Base-by-base conservation (phyloP, 441 rosid genomes). In the Populus hybrid region DNA sequence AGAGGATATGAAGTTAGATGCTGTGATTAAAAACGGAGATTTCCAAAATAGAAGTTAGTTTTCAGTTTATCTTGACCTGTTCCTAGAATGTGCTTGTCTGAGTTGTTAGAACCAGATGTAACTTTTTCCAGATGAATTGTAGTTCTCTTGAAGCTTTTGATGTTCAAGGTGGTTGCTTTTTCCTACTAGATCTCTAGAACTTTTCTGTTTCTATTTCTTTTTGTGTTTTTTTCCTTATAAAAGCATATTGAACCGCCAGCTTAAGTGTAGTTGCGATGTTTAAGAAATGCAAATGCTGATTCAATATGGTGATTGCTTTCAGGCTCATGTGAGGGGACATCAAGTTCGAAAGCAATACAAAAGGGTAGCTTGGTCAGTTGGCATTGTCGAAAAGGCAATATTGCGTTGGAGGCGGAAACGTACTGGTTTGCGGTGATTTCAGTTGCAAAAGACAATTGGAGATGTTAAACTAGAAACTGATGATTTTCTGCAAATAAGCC, bases 271-370 rank as follows among this genome's bases (percentile, higher is more conserved):
- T 9, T 38, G 42, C 42, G 10, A 38, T 38, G 10, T 38, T 8
- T 38, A 28, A 4, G 68, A 45, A 10, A 23, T n/a, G 45, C 45
- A 68, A 76, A 31, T 76, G 31, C 11, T 71, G 71, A 24, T 24
- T 24, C 24, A 24, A 24, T 24, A 0, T 24, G 24, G 24, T 24
- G 24, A 40, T 77, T 80, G 53, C 70, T 64, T 84, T 35, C 80
- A 93, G 99, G 98, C 99, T 82, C 94, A 85, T 84, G 93, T 95
- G 75, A 93, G 97, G 79, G 99, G 98, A 74, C 95, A 88, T 79
- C 95, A 88, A 80, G 93, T 88, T 35, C 88, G 97, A 5, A 92
- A 87, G 83, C 95, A 92, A 61, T 93, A 95, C 84, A 86, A 85
- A 75, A 80, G 87, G 81, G 81, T 95, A 61, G 87, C 91, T 28